These are phyloP conservation scores for Atkinsonella texensis DNA, from an alignment of 2,329 filamentous ascomycete genomes.

Conservation along the genomic window DNA sequence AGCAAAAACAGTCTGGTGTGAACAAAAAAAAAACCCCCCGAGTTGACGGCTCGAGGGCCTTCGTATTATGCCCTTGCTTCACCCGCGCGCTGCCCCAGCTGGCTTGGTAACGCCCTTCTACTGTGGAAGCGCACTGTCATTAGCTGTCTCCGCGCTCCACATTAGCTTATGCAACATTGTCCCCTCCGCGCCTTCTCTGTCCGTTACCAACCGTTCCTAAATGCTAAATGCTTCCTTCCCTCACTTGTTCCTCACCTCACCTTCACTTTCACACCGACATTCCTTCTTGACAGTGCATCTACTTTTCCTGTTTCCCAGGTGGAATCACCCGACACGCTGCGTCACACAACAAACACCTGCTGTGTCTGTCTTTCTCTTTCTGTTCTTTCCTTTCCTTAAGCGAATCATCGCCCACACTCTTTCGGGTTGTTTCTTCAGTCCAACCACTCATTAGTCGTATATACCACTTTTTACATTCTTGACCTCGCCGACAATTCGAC, in stretches of 20 bases:
- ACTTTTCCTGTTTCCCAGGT: background rate
- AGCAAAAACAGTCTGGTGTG: too few species aligned
- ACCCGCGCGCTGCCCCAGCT: too few species aligned
- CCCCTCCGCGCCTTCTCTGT: constrained; percentile 1
- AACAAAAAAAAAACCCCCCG: too few species aligned
- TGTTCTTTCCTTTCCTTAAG: background rate
- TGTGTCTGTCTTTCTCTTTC: background rate
- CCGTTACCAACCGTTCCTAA: background rate
- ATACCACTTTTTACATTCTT: constrained; percentile 6
- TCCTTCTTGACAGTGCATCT: background rate
- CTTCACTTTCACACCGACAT: background rate
- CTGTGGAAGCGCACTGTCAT: background rate
- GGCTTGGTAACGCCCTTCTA: too few species aligned
- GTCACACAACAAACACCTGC: background rate
- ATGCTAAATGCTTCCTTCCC: background rate
- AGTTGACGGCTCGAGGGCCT: too few species aligned
- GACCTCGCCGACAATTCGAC: constrained; percentile 1
- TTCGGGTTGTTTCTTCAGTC: background rate
- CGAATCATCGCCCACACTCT: background rate
- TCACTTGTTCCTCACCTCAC: background rate
- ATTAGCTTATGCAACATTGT: background rate
- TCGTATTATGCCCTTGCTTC: too few species aligned
- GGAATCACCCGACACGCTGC: background rate
- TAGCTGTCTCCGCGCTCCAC: background rate
- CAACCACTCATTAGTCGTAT: background rate